A percentile compares a stretch with the other conserved stretches of the same genome.
Evolutionary conservation across 148 eudicot genomes (phyloP).

Genomic region (Vaccinium vitisidaea): DNA sequence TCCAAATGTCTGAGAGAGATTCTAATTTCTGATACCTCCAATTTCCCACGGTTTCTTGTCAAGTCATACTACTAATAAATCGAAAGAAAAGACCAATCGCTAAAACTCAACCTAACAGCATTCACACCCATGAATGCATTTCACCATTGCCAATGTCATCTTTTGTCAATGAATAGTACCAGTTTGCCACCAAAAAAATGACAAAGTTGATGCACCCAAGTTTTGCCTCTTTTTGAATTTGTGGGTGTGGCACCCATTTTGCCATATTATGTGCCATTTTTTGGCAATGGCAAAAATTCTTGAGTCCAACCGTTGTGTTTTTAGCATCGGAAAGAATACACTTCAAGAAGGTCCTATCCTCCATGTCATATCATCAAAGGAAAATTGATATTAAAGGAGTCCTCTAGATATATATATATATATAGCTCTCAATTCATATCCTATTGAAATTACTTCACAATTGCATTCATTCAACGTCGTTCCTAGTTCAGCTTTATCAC

Average conservation of each 20-base stretch:
- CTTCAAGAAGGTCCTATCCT: background rate
- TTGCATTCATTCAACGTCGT: background rate
- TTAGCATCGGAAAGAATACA: background rate
- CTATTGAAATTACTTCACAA: background rate
- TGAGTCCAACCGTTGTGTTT: no score
- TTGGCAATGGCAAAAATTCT: no score
- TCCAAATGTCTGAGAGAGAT: background rate
- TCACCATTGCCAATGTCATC: no score
- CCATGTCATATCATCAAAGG: background rate
- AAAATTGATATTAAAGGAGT: background rate
- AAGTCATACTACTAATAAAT: background rate
- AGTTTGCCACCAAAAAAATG: no score
- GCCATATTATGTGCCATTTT: no score
- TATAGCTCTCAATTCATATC: background rate
- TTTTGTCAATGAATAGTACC: no score
- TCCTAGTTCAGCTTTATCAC: background rate
- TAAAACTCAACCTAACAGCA: background rate
- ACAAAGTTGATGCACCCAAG: no score
- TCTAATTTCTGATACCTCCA: background rate
- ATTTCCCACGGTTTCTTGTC: background rate
- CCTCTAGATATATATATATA: background rate
- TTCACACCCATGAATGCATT: no score
- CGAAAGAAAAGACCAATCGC: background rate
- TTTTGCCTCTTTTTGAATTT: no score
- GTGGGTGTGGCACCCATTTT: no score